phyloP scores from a whole-genome alignment of 2,329 filamentous ascomycete species.

The Passalora sequoiae region DNA sequence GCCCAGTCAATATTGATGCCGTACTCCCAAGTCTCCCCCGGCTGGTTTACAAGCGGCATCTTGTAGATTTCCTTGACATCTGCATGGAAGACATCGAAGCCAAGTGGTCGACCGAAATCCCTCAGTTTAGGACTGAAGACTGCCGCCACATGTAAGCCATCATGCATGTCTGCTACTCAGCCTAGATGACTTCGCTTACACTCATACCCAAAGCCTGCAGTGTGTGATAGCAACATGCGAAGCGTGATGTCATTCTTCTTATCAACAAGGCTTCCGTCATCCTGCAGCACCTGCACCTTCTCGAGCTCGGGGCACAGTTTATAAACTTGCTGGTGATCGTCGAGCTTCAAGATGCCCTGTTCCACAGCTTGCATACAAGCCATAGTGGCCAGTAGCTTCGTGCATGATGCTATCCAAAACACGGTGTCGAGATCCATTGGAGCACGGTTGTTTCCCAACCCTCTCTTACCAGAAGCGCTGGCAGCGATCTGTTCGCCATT shows the following conservation, averaged over 20 bases:
- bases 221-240: slow-evolving; percentile 49
- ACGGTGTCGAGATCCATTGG: slow-evolving; percentile 54
- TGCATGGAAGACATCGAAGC: slow-evolving; percentile 55
- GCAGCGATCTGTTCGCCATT: slow-evolving; percentile 40
- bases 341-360: slow-evolving; percentile 38
- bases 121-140: slow-evolving; percentile 41
- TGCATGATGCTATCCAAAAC: slow-evolving; percentile 55
- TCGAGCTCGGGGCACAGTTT: slow-evolving; percentile 42
- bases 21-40: slow-evolving; percentile 59
- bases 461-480: slow-evolving; percentile 40
- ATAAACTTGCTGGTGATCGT: slow-evolving; percentile 39
- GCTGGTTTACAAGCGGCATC: slow-evolving; percentile 57
- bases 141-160: slow-evolving; percentile 8
- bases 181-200: slow-evolving; percentile 26
- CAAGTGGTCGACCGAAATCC: slow-evolving; percentile 44
- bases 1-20: slow-evolving; percentile 47
- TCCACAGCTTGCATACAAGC: slow-evolving; percentile 48
- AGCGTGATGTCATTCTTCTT: slow-evolving; percentile 47
- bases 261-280: slow-evolving; percentile 37
- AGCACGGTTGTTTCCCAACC: slow-evolving; percentile 37
- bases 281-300: slow-evolving; percentile 39
- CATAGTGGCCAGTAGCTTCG: slow-evolving; percentile 42
- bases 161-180: background rate
- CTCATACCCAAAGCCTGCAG: slow-evolving; percentile 46
- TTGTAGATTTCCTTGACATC: slow-evolving; percentile 45